phyloP scores from a whole-genome alignment of 768 basidiomycete genomes.

The Multifurca ochricompacta region DNA sequence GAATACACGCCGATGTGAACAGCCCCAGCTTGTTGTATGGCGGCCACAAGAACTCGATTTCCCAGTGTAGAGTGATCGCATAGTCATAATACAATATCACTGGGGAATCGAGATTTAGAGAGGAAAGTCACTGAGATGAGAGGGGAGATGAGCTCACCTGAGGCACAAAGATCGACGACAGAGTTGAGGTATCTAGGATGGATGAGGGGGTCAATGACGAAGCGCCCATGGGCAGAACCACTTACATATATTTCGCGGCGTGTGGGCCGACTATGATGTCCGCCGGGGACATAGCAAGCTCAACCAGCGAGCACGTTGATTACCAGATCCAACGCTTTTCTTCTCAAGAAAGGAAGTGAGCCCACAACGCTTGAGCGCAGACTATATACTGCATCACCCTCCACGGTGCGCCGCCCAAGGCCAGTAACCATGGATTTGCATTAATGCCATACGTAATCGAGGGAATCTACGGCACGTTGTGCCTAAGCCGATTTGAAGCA shows the following conservation, averaged over 20 bases:
- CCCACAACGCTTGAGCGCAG: not conserved
- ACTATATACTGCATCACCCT: constrained; percentile 2
- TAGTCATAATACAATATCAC: constrained; percentile 29
- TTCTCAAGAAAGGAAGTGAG: not conserved
- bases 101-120: constrained; percentile 4
- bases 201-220: not conserved
- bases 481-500: no score
- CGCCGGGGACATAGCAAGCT: constrained; percentile 3
- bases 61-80: constrained; percentile 27
- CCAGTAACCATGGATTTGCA: not conserved
- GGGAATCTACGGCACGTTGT: not conserved
- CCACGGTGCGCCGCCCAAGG: not conserved
- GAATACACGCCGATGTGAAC: constrained; percentile 38
- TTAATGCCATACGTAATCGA: not conserved
- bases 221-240: not conserved
- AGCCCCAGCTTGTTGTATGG: constrained; percentile 28
- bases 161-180: not conserved
- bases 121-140: no score
- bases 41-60: constrained; percentile 39
- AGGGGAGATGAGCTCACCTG: not conserved
- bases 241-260: not conserved
- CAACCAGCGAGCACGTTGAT: not conserved
- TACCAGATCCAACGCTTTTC: not conserved
- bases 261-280: not conserved
- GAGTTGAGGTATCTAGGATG: constrained; percentile 5